Conservation (phyloP, 108 stramenopile genomes). For the Pseudonitzschia multiseries region DNA sequence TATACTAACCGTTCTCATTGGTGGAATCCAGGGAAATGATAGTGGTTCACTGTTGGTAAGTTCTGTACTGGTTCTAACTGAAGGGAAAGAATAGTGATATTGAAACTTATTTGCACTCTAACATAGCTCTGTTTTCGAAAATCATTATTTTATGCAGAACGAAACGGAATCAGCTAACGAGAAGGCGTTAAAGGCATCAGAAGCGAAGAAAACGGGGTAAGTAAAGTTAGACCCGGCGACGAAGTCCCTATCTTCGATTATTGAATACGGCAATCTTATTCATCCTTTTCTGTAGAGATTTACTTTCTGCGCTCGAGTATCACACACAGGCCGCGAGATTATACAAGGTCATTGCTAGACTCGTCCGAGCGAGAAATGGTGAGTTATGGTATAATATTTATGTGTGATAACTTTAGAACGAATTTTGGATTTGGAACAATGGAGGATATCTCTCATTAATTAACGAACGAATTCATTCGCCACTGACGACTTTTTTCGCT, state of each 20-base stretch:
- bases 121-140: not conserved
- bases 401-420: not conserved
- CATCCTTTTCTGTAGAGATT: not conserved
- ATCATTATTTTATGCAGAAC: constrained; percentile 7
- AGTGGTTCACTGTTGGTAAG: constrained; percentile 31
- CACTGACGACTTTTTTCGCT: not conserved
- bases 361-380: constrained; percentile 37
- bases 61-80: not conserved
- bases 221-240: not conserved
- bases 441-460: no score
- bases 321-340: constrained; percentile 47
- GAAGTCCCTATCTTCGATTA: not conserved
- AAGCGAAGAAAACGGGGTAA: constrained; percentile 42
- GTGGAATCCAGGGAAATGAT: constrained; percentile 26
- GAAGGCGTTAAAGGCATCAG: constrained; percentile 30
- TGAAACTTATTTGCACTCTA: not conserved
- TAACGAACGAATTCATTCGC: no score
- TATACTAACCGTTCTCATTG: constrained; percentile 34
- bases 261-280: not conserved
- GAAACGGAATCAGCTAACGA: constrained; percentile 36
- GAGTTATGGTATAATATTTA: constrained; percentile 15
- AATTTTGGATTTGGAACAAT: not conserved
- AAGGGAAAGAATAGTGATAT: not conserved
- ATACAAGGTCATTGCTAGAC: constrained; percentile 42
- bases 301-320: constrained; percentile 35